phyloP scores from a whole-genome alignment of 2,329 filamentous ascomycete species.

The Orbilia oligospora region DNA sequence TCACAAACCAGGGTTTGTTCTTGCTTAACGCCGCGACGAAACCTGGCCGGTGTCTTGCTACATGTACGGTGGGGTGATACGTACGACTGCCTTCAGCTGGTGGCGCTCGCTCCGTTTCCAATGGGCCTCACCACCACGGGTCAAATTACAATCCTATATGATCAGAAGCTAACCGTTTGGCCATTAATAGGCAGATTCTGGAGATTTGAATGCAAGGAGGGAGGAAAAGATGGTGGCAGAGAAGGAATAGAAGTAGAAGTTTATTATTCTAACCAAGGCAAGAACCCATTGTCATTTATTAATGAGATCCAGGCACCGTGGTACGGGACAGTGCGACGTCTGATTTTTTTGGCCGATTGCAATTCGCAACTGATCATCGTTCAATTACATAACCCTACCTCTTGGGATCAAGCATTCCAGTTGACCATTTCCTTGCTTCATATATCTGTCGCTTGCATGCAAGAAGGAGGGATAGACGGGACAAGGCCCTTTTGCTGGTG shows the following conservation, averaged over 20 bases:
- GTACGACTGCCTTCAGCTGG: conserved; percentile 35
- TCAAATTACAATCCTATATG: conserved; percentile 36
- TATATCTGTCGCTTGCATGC: conserved; percentile 46
- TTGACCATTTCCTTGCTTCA: conserved; percentile 47
- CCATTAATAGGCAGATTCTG: conserved; percentile 18
- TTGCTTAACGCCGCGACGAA: conserved; percentile 56
- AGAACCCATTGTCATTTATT: conserved; percentile 12
- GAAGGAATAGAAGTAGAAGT: not conserved
- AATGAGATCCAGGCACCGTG: conserved; percentile 7
- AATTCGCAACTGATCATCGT: conserved; percentile 28
- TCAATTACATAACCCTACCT: conserved; percentile 46
- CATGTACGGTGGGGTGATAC: conserved; percentile 4
- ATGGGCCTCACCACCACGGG: conserved; percentile 47
- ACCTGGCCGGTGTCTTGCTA: not conserved
- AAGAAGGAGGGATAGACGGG: conserved; percentile 15
- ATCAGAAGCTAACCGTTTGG: conserved; percentile 12
- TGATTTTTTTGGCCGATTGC: conserved; percentile 15
- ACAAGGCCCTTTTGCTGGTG: conserved; percentile 29
- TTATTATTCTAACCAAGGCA: conserved; percentile 13
- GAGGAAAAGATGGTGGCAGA: not conserved
- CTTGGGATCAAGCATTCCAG: conserved; percentile 32
- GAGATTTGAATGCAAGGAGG: conserved; percentile 35
- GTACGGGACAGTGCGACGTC: conserved; percentile 13
- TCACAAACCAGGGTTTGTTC: conserved; percentile 41
- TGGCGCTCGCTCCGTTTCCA: conserved; percentile 50